Evolutionary conservation across 2,329 filamentous ascomycete genomes (phyloP).

Genomic region (Diaporthe amygdali): DNA sequence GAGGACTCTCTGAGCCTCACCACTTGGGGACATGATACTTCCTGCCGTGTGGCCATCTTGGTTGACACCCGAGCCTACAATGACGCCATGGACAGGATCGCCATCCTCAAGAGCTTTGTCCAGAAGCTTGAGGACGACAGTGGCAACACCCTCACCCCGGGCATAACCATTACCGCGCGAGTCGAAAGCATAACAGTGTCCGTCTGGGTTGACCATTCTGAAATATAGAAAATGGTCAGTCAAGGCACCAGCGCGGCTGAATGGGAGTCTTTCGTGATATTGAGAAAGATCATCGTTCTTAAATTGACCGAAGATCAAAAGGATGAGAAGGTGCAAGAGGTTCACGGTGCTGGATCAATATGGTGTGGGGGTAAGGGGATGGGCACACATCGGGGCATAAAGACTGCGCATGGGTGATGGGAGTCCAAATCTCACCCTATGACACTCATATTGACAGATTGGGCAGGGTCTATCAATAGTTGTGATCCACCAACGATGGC

Average conservation of each 20-base stretch:
- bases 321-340: no score
- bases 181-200: conserved; percentile 35
- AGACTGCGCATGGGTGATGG: not conserved
- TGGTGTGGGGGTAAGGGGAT: no score
- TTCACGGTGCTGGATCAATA: no score
- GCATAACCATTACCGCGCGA: conserved; percentile 41
- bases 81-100: conserved; percentile 33
- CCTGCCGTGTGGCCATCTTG: conserved; percentile 45
- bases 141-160: conserved; percentile 43
- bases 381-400: no score
- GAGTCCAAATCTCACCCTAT: conserved; percentile 18
- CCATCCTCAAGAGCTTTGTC: conserved; percentile 41
- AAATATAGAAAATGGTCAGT: not conserved
- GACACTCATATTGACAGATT: conserved; percentile 26
- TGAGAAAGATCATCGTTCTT: no score
- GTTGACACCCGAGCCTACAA: conserved; percentile 42
- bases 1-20: conserved; percentile 29
- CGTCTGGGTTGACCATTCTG: conserved; percentile 28
- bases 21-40: conserved; percentile 38
- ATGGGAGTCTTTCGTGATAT: no score
- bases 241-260: not conserved
- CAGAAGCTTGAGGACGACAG: conserved; percentile 43
- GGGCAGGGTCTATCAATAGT: conserved; percentile 33
- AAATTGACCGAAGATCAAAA: no score
- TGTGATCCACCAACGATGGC: conserved; percentile 34